Percentiles rank a stretch among this genome's conserved stretches.
Conservation (phyloP, 1,139 yeast genomes). For the Zygosaccharomyces sapae region DNA sequence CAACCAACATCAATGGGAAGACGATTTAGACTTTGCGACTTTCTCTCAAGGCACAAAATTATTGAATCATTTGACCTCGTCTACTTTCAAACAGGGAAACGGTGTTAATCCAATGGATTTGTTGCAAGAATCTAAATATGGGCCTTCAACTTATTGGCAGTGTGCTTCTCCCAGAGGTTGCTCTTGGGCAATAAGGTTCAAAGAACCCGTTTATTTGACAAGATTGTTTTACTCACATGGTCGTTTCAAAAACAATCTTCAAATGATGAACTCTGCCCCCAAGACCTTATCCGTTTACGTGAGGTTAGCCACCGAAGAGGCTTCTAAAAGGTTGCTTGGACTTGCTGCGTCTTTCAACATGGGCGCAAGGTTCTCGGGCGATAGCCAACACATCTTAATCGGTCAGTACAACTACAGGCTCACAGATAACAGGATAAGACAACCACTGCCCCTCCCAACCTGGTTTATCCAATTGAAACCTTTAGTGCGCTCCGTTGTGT, state of each 20-base stretch:
- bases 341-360: conserved; percentile 18
- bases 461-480: conserved; percentile 32
- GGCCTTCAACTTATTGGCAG: conserved; percentile 37
- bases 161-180: conserved; percentile 26
- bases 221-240: conserved; percentile 37
- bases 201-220: conserved; percentile 37
- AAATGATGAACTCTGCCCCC: conserved; percentile 39
- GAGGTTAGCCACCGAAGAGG: conserved; percentile 19
- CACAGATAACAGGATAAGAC: conserved; percentile 27
- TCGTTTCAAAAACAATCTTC: conserved; percentile 35
- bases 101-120: conserved; percentile 30
- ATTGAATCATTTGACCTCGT: conserved; percentile 31
- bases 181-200: conserved; percentile 37
- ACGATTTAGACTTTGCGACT: conserved; percentile 35
- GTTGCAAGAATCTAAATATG: conserved; percentile 24
- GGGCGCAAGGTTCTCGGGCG: conserved; percentile 21
- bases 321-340: conserved; percentile 9
- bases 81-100: conserved; percentile 25
- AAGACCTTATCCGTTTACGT: conserved; percentile 34
- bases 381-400: conserved; percentile 27
- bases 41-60: conserved; percentile 33
- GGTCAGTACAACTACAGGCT: conserved; percentile 32
- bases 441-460: conserved; percentile 32
- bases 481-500: conserved; percentile 33
- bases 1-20: conserved; percentile 35